Evolutionary conservation across 208 protist species (phyloP), one percentile per base, ranked within the genome.

Genomic region (Trypanosoma vivax): DNA sequence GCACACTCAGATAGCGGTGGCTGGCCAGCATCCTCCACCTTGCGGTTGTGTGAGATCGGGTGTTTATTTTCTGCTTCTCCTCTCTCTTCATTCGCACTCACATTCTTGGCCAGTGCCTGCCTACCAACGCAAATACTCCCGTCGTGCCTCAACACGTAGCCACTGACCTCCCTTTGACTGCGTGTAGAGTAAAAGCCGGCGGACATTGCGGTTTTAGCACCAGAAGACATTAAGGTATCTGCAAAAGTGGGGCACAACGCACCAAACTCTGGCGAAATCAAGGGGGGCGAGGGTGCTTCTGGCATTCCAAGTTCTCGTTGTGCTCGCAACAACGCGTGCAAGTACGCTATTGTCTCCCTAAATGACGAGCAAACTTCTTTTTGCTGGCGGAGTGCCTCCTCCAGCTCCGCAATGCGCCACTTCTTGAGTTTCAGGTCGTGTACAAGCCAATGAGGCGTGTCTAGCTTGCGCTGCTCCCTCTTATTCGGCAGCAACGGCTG

Each of bases 401-500:
- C 58, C 27, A 79, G 39, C 29, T 60, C 58, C 18, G 56, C 57
- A 29, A 74, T 65, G 37, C 54, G 59, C 1, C 70, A 50, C 6
- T 47, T 35, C 50, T 75, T 75, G 40, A 60, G 46, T 38, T 65
- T 55, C 34, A 75, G 58, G 42, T 82, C 66, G 38, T 75, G 54
- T 3, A 31, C 40, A 24, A 76, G 35, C 18, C 55, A 68, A 38
- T 67, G 57, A 16, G 73, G 67, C n/a, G n/a, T n/a, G n/a, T n/a
- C n/a, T n/a, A n/a, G n/a, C n/a, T n/a, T n/a, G n/a, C n/a, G n/a
- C n/a, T n/a, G n/a, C n/a, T n/a, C n/a, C n/a, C n/a, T n/a, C n/a
- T n/a, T n/a, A n/a, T n/a, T n/a, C n/a, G n/a, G n/a, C n/a, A n/a
- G n/a, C n/a, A n/a, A n/a, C n/a, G n/a, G n/a, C n/a, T n/a, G n/a